phyloP scores from a whole-genome alignment of 2,329 filamentous ascomycete genomes.

The Fusarium sp. region DNA sequence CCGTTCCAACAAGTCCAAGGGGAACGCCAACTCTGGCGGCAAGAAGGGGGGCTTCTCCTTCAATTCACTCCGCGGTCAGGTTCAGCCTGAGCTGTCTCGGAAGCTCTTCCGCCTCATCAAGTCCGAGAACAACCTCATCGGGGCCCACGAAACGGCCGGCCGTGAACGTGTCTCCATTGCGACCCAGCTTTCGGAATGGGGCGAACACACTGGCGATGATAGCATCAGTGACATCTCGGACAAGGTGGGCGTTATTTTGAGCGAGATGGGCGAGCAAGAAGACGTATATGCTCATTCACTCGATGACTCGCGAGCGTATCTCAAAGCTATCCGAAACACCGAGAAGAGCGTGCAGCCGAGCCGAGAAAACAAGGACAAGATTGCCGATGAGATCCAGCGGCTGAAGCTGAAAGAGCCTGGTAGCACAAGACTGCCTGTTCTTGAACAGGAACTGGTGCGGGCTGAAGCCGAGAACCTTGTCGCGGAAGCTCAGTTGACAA shows the following conservation, averaged over 20 bases:
- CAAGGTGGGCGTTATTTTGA: slow-evolving; percentile 92
- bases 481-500: slow-evolving; percentile 94
- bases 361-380: slow-evolving; percentile 85
- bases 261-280: slow-evolving; percentile 94
- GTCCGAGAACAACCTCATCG: slow-evolving; percentile 88
- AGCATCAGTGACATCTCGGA: slow-evolving; percentile 89
- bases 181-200: slow-evolving; percentile 94
- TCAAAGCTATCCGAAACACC: slow-evolving; percentile 95
- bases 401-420: slow-evolving; percentile 92
- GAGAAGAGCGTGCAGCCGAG: slow-evolving; percentile 95
- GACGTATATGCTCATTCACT: slow-evolving; percentile 85
- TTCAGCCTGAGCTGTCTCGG: slow-evolving; percentile 88
- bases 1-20: slow-evolving; percentile 67
- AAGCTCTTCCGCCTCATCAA: slow-evolving; percentile 94
- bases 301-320: slow-evolving; percentile 80
- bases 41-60: slow-evolving; percentile 78
- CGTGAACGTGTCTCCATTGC: slow-evolving; percentile 87
- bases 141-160: slow-evolving; percentile 83
- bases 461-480: slow-evolving; percentile 96
- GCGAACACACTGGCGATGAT: slow-evolving; percentile 89
- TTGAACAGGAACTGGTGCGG: slow-evolving; percentile 96
- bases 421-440: slow-evolving; percentile 78
- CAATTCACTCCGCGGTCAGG: slow-evolving; percentile 82
- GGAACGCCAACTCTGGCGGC: slow-evolving; percentile 50
- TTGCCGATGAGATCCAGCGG: slow-evolving; percentile 90